Base-by-base conservation (phyloP, 768 basidiomycete genomes). In the Boletus tomentosulus region DNA sequence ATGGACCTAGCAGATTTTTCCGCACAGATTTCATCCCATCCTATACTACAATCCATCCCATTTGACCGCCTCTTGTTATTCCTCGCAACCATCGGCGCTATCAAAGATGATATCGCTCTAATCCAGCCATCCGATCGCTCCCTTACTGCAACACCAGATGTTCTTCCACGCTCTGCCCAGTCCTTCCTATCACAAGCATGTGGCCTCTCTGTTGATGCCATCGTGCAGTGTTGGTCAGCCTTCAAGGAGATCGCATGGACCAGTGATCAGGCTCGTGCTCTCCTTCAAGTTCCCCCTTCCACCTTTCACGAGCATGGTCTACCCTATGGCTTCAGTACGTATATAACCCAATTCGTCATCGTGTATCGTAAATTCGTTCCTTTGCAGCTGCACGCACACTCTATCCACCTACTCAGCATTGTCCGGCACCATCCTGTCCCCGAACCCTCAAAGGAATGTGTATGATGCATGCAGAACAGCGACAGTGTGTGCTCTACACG, bases 401-500 rank as follows among this genome's bases (percentile, higher is more conserved):
- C 12, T 56, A 56, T n/a, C 57, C 44, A 4, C 54, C 44, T 0
- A 31, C 6, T 3, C 46, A 52, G 3, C 10, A 3, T 2, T 53
- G 46, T 2, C 8, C 3, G 0, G 15, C 24, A 0, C 5, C 35
- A 3, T 6, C 28, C n/a, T 58, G 55, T 39, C 41, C 55, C n/a
- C n/a, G n/a, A n/a, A n/a, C n/a, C n/a, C n/a, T n/a, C n/a, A n/a
- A n/a, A n/a, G n/a, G n/a, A n/a, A 1, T 15, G 5, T 4, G 11
- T 0, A 50, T 57, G 51, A 57, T 59, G 48, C 39, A 6, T 34
- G 51, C 51, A 0, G 1, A 58, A 22, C 55, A 57, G 12, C 3
- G 28, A 0, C 38, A 57, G 5, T 41, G 31, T 6, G 6, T 56
- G 0, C 13, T 58, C 6, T 56, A 52, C 3, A 56, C 35, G 0